A percentile compares a stretch with the other conserved stretches of the same genome.
phyloP scores from a whole-genome alignment of 225 moss, liverwort and hornwort genomes.

The Antitrichia curtipendula region DNA sequence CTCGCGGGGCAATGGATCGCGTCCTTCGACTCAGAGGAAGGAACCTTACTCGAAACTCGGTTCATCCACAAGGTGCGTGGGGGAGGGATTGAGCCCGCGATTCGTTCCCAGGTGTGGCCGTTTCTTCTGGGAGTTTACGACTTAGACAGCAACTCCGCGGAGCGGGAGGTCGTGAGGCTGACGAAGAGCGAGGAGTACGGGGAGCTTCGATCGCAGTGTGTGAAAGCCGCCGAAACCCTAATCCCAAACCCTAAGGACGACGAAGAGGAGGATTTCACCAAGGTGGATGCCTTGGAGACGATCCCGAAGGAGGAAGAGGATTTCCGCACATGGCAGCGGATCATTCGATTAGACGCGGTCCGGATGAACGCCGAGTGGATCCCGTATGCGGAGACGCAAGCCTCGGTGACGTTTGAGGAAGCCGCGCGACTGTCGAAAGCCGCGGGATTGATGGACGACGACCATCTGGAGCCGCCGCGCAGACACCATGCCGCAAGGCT shows the following conservation, averaged over 20 bases:
- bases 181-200: constrained; percentile 36
- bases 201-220: constrained; percentile 27
- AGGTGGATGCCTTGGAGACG: neutral
- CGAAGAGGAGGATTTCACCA: neutral
- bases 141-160: constrained; percentile 50
- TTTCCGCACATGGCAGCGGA: constrained; percentile 86
- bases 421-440: constrained; percentile 53
- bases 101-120: constrained; percentile 92
- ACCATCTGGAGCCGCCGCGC: constrained; percentile 77
- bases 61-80: constrained; percentile 52
- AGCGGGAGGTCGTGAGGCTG: constrained; percentile 47
- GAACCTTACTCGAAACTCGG: constrained; percentile 29
- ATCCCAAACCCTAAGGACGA: neutral
- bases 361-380: constrained; percentile 99
- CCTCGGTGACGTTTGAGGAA: constrained; percentile 66
- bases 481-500: constrained; percentile 91
- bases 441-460: constrained; percentile 72
- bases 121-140: constrained; percentile 85
- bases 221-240: constrained; percentile 26
- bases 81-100: constrained; percentile 63
- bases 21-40: constrained; percentile 50
- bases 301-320: constrained; percentile 51
- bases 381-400: constrained; percentile 78
- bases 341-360: constrained; percentile 82
- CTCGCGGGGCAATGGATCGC: constrained; percentile 43